Base-by-base conservation (phyloP, 108 stramenopile species). In the Epipyxis sp. region DNA sequence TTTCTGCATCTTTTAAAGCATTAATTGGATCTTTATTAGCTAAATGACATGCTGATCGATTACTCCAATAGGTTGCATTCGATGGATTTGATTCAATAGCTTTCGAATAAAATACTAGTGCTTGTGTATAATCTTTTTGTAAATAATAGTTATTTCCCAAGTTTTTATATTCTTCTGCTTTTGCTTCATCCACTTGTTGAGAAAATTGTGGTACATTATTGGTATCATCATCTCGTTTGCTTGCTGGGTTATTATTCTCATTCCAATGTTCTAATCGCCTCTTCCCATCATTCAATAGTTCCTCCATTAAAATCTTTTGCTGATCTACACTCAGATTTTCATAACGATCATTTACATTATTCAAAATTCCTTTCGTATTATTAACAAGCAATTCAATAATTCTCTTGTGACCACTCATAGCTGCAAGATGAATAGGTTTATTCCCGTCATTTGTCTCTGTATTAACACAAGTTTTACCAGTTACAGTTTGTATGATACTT, bases 1-100 rank as follows among this genome's bases (percentile, higher is more conserved):
- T 69, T 77, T 83, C 83, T 1, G 84, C 84, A 77, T 84, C 84
- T n/a, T 42, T 27, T 6, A 84, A 41, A 3, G 84, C 84, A 30
- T 71, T 79, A 42, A 76, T 76, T 58, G 37, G 65, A 59, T 76
- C 45, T 61, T 58, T 59, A 39, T 78, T 61, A 6, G 82, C 74
- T 77, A 83, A 59, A 40, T 69, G 77, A 3, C 83, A 83, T 16
- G 82, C 84, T 34, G 80, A 78, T 34, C 84, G 76, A 42, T 84
- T 84, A 27, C 78, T 80, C 79, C 82, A 80, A 40, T 80, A 81
- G 1, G 80, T 39, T 10, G 82, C 80, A 59, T 80, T 78, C 25
- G 59, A 81, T 0, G 59, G 76, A 42, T 84, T 68, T 10, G 67
- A 44, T 40, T 69, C 79, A 20, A 84, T 79, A 30, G 84, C 82